Conservation (phyloP, 2,329 filamentous ascomycete species). For the Neonectria ditissima region DNA sequence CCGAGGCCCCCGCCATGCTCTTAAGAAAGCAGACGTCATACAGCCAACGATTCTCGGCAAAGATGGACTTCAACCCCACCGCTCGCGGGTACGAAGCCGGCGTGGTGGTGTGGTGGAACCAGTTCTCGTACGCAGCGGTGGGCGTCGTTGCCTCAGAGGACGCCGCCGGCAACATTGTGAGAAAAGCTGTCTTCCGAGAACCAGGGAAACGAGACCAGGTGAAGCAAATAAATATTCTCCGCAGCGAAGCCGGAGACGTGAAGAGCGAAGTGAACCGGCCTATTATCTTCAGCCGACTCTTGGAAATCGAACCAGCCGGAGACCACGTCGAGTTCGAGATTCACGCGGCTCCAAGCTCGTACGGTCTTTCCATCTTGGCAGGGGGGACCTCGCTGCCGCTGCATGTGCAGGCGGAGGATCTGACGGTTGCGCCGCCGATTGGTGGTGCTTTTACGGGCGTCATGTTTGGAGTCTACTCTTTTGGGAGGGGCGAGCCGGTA, state of each 20-base stretch:
- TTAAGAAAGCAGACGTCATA: conserved; percentile 65
- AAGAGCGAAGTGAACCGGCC: background rate
- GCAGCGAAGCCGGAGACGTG: background rate
- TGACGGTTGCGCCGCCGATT: conserved; percentile 33
- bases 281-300: background rate
- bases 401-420: conserved; percentile 2
- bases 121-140: conserved; percentile 53
- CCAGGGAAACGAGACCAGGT: conserved; percentile 7
- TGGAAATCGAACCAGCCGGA: background rate
- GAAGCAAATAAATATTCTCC: conserved; percentile 18
- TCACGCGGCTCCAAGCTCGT: conserved; percentile 6
- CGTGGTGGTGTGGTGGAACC: conserved; percentile 65
- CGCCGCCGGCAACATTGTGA: background rate
- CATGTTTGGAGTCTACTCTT: conserved; percentile 42
- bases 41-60: conserved; percentile 55
- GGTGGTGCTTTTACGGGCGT: conserved; percentile 39
- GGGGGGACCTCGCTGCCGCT: background rate
- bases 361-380: conserved; percentile 13
- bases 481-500: conserved; percentile 35
- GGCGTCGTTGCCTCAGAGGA: conserved; percentile 32
- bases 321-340: conserved; percentile 13
- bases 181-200: conserved; percentile 16
- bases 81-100: conserved; percentile 62
- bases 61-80: conserved; percentile 59
- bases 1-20: conserved; percentile 63